A percentile compares a stretch with the other conserved stretches of the same genome.
phyloP scores from a whole-genome alignment of 2,329 filamentous ascomycete genomes.

The Colletotrichum sp. region DNA sequence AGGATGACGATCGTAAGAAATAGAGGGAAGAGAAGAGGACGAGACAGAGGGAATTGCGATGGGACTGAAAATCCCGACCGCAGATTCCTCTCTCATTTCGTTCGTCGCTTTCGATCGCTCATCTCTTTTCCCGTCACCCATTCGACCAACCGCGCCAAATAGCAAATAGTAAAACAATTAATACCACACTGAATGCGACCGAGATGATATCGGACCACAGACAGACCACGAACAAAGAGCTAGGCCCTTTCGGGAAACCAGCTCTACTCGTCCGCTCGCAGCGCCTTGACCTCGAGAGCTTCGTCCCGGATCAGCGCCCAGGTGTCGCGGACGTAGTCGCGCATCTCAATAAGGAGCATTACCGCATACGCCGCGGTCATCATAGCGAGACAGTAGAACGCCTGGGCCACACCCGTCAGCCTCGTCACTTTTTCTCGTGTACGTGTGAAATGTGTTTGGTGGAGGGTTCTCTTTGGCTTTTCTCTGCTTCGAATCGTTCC shows the following conservation, averaged over 20 bases:
- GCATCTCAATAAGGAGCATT: conserved; percentile 16
- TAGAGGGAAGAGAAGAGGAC: not conserved
- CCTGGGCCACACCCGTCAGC: conserved; percentile 8
- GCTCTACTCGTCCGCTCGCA: conserved; percentile 15
- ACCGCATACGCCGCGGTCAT: conserved; percentile 20
- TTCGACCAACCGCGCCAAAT: not conserved
- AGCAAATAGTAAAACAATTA: not conserved
- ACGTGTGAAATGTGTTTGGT: not conserved
- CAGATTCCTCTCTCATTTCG: not conserved
- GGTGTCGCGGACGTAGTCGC: conserved; percentile 19
- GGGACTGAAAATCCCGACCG: not conserved
- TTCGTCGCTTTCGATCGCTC: not conserved
- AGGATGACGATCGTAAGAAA: not conserved
- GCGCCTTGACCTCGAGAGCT: conserved; percentile 19
- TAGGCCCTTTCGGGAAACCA: not conserved
- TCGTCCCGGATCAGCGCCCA: conserved; percentile 18
- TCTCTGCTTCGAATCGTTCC: not conserved
- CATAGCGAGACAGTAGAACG: conserved; percentile 19
- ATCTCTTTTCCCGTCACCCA: not conserved
- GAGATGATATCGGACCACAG: not conserved
- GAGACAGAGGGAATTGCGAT: not conserved
- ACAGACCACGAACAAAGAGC: not conserved
- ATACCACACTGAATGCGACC: not conserved
- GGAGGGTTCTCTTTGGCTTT: not conserved
- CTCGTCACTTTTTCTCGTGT: not conserved